phyloP scores from a whole-genome alignment of 2,329 filamentous ascomycete species.

The Phaeomoniella chlamydospora region DNA sequence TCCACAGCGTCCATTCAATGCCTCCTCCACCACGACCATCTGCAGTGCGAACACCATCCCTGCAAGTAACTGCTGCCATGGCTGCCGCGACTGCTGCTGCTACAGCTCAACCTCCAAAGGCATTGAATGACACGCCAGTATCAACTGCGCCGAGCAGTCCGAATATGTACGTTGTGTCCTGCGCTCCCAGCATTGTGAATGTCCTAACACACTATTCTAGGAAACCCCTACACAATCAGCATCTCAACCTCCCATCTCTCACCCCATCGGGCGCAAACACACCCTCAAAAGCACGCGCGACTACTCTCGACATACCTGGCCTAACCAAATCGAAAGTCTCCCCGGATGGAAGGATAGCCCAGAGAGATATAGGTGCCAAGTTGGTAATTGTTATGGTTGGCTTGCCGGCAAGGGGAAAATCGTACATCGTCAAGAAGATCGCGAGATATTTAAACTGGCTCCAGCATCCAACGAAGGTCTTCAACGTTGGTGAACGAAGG shows the following conservation, averaged over 20 bases:
- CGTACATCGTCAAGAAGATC: slow-evolving; percentile 97
- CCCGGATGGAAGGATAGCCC: slow-evolving; percentile 84
- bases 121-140: slow-evolving; percentile 48
- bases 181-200: not conserved
- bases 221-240: slow-evolving; percentile 1
- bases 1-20: slow-evolving; percentile 3
- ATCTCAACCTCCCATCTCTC: slow-evolving; percentile 7
- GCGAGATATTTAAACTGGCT: slow-evolving; percentile 93
- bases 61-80: too few species aligned
- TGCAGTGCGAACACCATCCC: too few species aligned
- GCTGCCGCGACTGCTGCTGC: not conserved
- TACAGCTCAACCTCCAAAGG: slow-evolving; percentile 31
- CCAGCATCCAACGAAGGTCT: slow-evolving; percentile 88
- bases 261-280: slow-evolving; percentile 57
- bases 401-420: slow-evolving; percentile 86
- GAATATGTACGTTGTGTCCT: slow-evolving; percentile 35
- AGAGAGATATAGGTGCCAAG: slow-evolving; percentile 89
- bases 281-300: slow-evolving; percentile 69
- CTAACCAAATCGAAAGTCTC: slow-evolving; percentile 92
- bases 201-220: too few species aligned
- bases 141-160: slow-evolving; percentile 49
- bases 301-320: slow-evolving; percentile 90
- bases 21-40: slow-evolving; percentile 1
- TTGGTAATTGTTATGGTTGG: slow-evolving; percentile 98
- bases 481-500: slow-evolving; percentile 90